These are phyloP conservation scores for Chamaecrista fasciculata DNA, from an alignment of 306 rosid genomes.

Conservation along the genomic window DNA sequence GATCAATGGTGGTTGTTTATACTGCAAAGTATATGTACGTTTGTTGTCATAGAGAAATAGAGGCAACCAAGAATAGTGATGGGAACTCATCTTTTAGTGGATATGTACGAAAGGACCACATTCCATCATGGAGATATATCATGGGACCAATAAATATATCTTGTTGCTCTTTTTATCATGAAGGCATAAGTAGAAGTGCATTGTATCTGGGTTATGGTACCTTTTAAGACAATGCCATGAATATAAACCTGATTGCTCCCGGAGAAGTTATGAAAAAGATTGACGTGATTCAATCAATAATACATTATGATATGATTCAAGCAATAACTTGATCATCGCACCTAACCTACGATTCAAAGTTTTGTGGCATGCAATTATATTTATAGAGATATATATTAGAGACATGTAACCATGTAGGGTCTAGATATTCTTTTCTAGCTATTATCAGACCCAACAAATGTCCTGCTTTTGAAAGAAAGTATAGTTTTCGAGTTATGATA, in stretches of 20 bases:
- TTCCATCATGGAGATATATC: neutral
- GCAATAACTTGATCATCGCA: neutral
- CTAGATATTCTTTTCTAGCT: neutral
- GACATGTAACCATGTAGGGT: neutral
- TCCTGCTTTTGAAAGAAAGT: too few species aligned
- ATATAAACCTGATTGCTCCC: neutral
- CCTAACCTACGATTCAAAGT: neutral
- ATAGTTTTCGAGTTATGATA: too few species aligned
- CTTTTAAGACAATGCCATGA: neutral
- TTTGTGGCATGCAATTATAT: neutral
- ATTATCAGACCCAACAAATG: too few species aligned
- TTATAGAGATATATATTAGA: neutral
- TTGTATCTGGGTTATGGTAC: neutral
- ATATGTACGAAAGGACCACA: constrained; percentile 10
- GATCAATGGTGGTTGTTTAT: neutral
- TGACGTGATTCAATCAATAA: too few species aligned
- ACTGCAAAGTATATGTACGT: neutral
- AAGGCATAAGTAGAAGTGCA: neutral
- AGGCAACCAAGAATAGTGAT: neutral
- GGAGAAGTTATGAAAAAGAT: too few species aligned
- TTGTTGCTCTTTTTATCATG: neutral
- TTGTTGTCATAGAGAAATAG: neutral
- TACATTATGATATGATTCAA: too few species aligned
- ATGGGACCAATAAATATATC: neutral
- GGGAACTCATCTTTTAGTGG: constrained; percentile 18